Base-by-base conservation (phyloP, 2,329 filamentous ascomycete species). In the Colletotrichum incanum region DNA sequence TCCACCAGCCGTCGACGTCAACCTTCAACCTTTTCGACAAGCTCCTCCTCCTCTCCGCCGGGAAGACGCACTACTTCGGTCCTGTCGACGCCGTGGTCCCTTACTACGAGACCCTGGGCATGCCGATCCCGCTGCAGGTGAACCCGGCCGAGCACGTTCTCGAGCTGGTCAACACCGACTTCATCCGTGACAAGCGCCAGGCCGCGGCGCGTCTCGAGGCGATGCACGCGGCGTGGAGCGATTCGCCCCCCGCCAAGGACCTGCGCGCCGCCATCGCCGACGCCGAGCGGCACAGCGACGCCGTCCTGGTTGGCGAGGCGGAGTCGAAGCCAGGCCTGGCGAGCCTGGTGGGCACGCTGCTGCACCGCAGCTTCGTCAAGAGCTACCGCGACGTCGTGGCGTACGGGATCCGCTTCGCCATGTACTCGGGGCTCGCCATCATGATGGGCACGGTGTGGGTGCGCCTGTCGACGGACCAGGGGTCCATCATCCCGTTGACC, bases 371-470 rank as follows among this genome's bases (percentile, higher is more conserved):
- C 18, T 94, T 94, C 78, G 91, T 97, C 81, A 97, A 97, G 83
- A 93, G 91, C 58, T 93, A 95, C 80, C 91, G 94, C 34, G 94
- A 97, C 79, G 87, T 97, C 8, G 90, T 97, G 63, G 94, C 92
- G 0, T 97, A 97, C 77, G 93, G 93, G 0, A 94, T 96, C 75
- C 90, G 94, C 4, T 86, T 96, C 52, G 92, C 89, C 50, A 97
- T 97, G 94, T 96, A 97, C 80, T 66, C 55, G 2, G 71, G 90
- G 0, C 86, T 97, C 20, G 94, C 94, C 1, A 89, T 96, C 76
- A 92, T 96, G 89, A 95, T 96, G 92, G 94, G 94, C 6, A 97
- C 94, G 0, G 93, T 97, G 16, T 97, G 93, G 92, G 84, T 97
- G 18, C 90, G 94, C 7, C 86, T 97, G 3, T 83, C 87, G 5